Evolutionary conservation across 345 rosid genomes (phyloP), one percentile per base, ranked within the genome.

Genomic region (Psidium guajava): DNA sequence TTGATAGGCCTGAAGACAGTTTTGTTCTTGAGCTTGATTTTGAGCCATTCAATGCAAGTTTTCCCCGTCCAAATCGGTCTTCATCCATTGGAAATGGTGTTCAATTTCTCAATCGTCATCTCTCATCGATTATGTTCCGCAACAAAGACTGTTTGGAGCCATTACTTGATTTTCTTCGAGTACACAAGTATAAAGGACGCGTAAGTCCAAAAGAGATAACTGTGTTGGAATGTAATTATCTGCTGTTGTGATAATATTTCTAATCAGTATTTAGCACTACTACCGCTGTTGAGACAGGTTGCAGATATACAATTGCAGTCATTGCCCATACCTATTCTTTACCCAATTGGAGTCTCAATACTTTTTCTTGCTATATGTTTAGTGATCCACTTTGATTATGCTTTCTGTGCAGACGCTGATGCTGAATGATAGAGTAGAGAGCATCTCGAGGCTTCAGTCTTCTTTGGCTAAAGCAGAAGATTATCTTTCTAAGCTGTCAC

Each of bases 41-140:
- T 85, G 98, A 96, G 88, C 99, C 99, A 11, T 98, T 98, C 88
- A 98, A 98, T 85, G 98, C 99, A 53, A 83, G 54, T 83, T 90
- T 96, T 69, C 99, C 99, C 86, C 95, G 97, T 55, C 98, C 99
- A 83, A 91, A 88, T 49, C 93, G 98, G 14, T 96, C 99, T 47
- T 98, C 99, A 86, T 98, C 98, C 5, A 96, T 96, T 87, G 99
- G 99, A 87, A 96, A 96, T 86, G 99, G 99, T n/a, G 99, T 98
- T 88, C 99, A 96, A 85, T 98, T 96, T 90, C 97, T 98, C 86
- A 98, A 98, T 54, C 97, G 99, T 77, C 99, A 98, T 87, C 94
- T 98, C 14, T 98, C 99, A 27, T 98, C 99, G 8, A 94, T 59
- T 16, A 95, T 98, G 99, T 98, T 98, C 89, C 96, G 95, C 53